Percentiles rank a stretch among this genome's conserved stretches.
Conservation (phyloP, 176 grass and related monocot species). For the Eragrostis nindensis region DNA sequence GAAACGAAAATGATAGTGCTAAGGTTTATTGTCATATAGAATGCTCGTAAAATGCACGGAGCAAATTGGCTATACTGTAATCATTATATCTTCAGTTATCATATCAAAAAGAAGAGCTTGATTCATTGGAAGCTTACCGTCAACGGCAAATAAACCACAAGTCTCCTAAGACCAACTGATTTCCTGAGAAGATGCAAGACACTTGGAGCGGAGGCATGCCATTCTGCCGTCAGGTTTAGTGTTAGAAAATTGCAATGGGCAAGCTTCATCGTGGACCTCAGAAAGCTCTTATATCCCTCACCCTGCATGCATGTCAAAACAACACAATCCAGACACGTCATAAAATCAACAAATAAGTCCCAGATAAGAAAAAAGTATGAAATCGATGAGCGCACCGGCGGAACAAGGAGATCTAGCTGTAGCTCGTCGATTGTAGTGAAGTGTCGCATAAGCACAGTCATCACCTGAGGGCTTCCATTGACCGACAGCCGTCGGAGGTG, state of each 20-base stretch:
- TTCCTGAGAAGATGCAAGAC: not conserved
- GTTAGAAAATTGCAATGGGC: not conserved
- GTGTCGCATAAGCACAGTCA: not conserved
- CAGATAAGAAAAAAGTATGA: not conserved
- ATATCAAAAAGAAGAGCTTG: not conserved
- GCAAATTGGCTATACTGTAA: no score
- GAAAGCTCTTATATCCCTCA: not conserved
- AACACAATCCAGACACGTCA: not conserved
- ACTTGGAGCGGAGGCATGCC: not conserved
- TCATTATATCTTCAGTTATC: no score
- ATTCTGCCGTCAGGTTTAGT: not conserved
- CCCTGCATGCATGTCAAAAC: not conserved
- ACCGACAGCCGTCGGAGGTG: not conserved
- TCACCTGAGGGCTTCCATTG: not conserved
- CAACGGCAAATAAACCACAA: not conserved
- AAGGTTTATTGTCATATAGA: not conserved
- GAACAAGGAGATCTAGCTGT: not conserved
- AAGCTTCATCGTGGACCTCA: not conserved
- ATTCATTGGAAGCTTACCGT: not conserved
- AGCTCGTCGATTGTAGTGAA: not conserved
- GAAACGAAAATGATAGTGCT: not conserved
- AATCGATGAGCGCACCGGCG: not conserved
- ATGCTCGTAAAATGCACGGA: not conserved
- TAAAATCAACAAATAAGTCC: not conserved
- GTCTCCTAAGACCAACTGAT: not conserved